Percentiles rank a stretch among this genome's conserved stretches.
These are phyloP conservation scores for Colletotrichum tofieldiae DNA, from an alignment of 2,329 filamentous ascomycete species.

Conservation along the genomic window DNA sequence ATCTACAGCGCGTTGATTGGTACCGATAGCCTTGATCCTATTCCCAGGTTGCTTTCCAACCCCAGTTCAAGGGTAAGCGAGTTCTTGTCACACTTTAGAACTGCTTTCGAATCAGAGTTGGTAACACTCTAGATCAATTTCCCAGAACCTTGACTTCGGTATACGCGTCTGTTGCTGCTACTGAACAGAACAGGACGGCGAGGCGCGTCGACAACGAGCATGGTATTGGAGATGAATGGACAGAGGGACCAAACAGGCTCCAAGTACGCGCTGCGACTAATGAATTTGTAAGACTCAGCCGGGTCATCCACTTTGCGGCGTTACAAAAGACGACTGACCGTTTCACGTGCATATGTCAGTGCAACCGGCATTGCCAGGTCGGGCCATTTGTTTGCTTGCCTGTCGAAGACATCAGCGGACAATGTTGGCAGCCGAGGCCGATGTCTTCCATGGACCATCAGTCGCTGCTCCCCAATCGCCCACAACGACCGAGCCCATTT, in stretches of 20 bases:
- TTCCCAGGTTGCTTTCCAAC: not conserved
- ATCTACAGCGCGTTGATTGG: not conserved
- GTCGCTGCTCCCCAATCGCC: not conserved
- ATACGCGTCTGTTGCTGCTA: slow-evolving; percentile 10
- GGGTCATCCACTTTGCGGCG: not conserved
- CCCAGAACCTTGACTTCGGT: slow-evolving; percentile 27
- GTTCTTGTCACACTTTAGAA: not conserved
- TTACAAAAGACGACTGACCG: slow-evolving; percentile 28
- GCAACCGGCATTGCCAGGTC: slow-evolving; percentile 8
- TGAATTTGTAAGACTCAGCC: not conserved
- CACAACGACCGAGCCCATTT: not conserved
- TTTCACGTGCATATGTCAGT: slow-evolving; percentile 23
- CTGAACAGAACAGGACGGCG: not conserved
- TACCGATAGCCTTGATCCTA: not conserved
- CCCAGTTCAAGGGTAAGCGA: not conserved
- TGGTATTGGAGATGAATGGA: too few species aligned
- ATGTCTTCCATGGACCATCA: not conserved
- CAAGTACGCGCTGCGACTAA: not conserved
- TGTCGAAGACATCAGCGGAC: not conserved
- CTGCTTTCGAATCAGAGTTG: not conserved
- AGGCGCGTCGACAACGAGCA: not conserved
- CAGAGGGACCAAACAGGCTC: not conserved
- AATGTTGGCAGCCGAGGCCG: slow-evolving; percentile 16
- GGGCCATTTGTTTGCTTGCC: slow-evolving; percentile 23
- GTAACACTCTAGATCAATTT: not conserved